These are phyloP conservation scores for Pseudogymnoascus sp. DNA, from an alignment of 2,329 filamentous ascomycete genomes.

Conservation along the genomic window DNA sequence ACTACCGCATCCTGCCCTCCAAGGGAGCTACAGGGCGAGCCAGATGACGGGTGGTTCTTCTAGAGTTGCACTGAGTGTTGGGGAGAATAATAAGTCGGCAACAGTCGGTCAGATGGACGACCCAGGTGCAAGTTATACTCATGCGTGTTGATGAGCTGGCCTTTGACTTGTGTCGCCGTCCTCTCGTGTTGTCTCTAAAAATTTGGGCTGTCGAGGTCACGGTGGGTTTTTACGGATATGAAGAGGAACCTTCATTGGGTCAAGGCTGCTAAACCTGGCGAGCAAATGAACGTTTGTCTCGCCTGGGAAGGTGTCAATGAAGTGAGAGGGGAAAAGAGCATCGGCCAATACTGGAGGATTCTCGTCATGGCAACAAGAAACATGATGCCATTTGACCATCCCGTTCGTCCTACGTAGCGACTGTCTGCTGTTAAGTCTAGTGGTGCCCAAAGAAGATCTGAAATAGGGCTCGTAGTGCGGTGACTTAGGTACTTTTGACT, in stretches of 20 bases:
- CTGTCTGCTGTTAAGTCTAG: no score
- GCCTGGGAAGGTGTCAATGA: slow-evolving; percentile 18
- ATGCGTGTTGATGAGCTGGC: no score
- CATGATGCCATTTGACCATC: slow-evolving; percentile 17
- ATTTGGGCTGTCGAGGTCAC: no score
- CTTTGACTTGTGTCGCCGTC: background rate
- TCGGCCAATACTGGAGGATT: slow-evolving; percentile 15
- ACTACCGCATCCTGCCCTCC: background rate
- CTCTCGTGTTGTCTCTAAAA: no score
- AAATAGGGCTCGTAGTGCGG: no score
- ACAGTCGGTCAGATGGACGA: background rate
- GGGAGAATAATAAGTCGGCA: background rate
- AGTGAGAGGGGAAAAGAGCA: slow-evolving; percentile 15
- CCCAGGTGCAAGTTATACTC: background rate
- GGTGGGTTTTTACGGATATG: no score
- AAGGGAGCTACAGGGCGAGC: slow-evolving; percentile 12
- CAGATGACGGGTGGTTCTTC: slow-evolving; percentile 14
- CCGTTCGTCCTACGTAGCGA: no score
- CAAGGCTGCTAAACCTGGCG: slow-evolving; percentile 14
- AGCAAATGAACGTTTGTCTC: slow-evolving; percentile 18
- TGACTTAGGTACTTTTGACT: no score
- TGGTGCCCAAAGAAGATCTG: no score
- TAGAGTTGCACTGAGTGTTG: background rate
- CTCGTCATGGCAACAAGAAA: slow-evolving; percentile 17
- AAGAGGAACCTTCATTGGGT: no score